Base-by-base conservation (phyloP, 176 grass and related monocot species). In the Zoysia japonica region DNA sequence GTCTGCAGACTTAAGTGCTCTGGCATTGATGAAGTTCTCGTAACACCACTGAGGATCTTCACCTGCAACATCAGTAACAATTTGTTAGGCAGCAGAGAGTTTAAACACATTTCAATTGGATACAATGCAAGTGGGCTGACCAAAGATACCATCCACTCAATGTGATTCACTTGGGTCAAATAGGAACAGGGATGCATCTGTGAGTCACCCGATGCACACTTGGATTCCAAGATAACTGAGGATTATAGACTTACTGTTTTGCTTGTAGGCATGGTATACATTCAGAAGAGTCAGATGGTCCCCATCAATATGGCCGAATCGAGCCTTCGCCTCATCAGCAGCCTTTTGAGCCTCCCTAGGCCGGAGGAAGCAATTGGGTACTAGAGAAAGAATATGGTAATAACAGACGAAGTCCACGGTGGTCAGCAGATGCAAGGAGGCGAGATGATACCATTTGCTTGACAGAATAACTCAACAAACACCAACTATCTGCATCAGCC, bases 31-130 rank as follows among this genome's bases (percentile, higher is more conserved):
- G 61, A 95, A 95, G 49, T 99, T 95, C 78, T 95, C 92, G 0
- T 99, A 99, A 72, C 92, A 99, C 96, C 96, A 95, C 47, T 89
- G 86, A 52, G 92, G 84, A 78, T 99, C 92, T 87, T 91, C 92
- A 84, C 84, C 96, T 93, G 46, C 50, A 71, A 65, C 3, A 1
- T 46, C 13, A 54, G 40, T 20, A 80, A 65, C 1, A 67, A 28
- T 69, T 15, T 35, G 35, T 77, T 64, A 77, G 2, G 9, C 61
- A 16, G 13, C 4, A 7, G 45, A 46, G 7, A 6, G 7, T 46
- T 46, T 2, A 11, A 6, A 40, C 54, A 3, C 4, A 11, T 73
- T 9, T 50, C 7, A 50, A 50, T 12, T 12, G 4, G 48, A 38
- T 15, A 37, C 16, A 11, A 39, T 52, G 35, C 19, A 52, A 52